These are phyloP conservation scores for Talaromyces sp. DNA, from an alignment of 2,329 filamentous ascomycete genomes.

Conservation along the genomic window DNA sequence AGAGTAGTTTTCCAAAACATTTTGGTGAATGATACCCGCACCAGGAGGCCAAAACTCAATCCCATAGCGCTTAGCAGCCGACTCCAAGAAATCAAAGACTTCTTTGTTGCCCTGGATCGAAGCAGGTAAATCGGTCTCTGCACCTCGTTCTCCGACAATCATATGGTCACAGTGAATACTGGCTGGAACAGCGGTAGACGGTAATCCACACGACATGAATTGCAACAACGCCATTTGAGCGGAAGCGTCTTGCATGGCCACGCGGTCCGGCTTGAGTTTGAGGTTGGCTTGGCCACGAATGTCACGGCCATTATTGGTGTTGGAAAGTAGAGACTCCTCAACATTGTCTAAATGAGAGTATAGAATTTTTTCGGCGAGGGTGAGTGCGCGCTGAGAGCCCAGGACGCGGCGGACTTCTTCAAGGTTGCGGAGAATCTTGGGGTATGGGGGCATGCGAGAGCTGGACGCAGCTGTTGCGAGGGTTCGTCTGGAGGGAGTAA, in stretches of 20 bases:
- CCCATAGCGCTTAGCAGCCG: conserved; percentile 82
- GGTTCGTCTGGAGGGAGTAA: conserved; percentile 29
- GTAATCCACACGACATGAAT: conserved; percentile 95
- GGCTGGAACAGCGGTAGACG: conserved; percentile 84
- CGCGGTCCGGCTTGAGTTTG: conserved; percentile 93
- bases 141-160: conserved; percentile 92
- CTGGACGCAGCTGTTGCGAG: conserved; percentile 40
- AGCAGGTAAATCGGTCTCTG: conserved; percentile 75
- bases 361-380: conserved; percentile 94
- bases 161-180: conserved; percentile 99
- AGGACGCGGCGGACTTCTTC: conserved; percentile 71
- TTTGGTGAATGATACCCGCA: conserved; percentile 95
- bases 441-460: conserved; percentile 70
- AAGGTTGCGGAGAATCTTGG: conserved; percentile 74
- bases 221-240: conserved; percentile 98
- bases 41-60: conserved; percentile 96
- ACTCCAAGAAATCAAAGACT: conserved; percentile 96
- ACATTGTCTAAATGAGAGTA: conserved; percentile 90
- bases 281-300: conserved; percentile 87
- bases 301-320: conserved; percentile 76
- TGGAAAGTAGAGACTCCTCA: conserved; percentile 79
- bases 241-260: conserved; percentile 98
- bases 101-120: conserved; percentile 92
- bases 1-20: conserved; percentile 94
- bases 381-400: conserved; percentile 61